Evolutionary conservation across 768 basidiomycete species (phyloP), one percentile per base, ranked within the genome.

Genomic region (Lyophyllum shimeji): DNA sequence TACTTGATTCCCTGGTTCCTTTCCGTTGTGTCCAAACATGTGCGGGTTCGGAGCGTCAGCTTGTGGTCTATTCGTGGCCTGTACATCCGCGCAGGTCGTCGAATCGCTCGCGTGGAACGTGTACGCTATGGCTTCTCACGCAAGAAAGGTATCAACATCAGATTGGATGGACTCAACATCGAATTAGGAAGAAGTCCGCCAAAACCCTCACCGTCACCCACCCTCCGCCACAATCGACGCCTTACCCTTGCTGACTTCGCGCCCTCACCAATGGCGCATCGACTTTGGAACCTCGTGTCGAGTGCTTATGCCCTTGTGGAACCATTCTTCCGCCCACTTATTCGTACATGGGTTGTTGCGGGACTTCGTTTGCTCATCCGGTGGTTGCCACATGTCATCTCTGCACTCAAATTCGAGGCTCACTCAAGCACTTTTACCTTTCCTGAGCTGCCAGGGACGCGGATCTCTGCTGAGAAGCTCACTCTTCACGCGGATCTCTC

Each of bases 21-120:
- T 29, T 74, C 78, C 49, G 76, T 78, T 42, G 71, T 84, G 52
- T 86, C 86, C n/a, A 78, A 79, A 46, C 84, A 79, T 61, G 73
- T 91, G 57, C 84, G 85, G 27, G 77, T 90, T 31, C 82, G 84
- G 39, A 90, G 86, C 66, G 79, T 91, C 53, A 91, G 90, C 65
- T 73, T 88, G 37, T 82, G 87, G 52, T 93, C 90, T 18, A 83
- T 93, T 56, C 85, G 89, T 51, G 90, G 90, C 31, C 73, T 92
- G 20, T 90, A 86, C 69, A 79, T 89, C 57, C 79, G 82, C 45
- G 75, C 74, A 27, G 84, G 85, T 25, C 70, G 67, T 47, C 72
- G 77, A 51, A 81, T 78, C 24, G 82, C 82, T 72, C 79, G 76
- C 27, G 76, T 87, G n/a, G 88, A 91, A 55, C 84, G 90, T 51